A percentile compares a stretch with the other conserved stretches of the same genome.
These are phyloP conservation scores for Puccinia polysora DNA, from an alignment of 1,284 basidiomycete species.

Conservation along the genomic window DNA sequence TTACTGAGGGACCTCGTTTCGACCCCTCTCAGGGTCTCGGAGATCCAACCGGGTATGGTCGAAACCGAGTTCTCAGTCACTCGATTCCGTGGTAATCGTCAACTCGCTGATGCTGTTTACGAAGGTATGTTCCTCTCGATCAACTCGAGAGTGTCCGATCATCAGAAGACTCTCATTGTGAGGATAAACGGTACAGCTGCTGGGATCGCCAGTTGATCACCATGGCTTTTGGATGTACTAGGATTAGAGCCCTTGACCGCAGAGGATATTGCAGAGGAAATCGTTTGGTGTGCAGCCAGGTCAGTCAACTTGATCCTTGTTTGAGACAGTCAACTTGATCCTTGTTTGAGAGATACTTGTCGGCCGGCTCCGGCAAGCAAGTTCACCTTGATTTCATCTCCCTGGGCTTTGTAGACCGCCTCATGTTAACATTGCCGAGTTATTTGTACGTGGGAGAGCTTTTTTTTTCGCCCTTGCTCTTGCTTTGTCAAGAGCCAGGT, in stretches of 20 bases:
- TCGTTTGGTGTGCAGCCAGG: slow-evolving; percentile 87
- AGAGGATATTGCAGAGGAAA: slow-evolving; percentile 72
- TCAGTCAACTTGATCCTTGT: slow-evolving; percentile 6
- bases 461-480: background rate
- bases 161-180: too few relatives aligned
- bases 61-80: slow-evolving; percentile 74
- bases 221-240: slow-evolving; percentile 46
- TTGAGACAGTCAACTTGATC: background rate
- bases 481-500: background rate
- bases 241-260: slow-evolving; percentile 43
- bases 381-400: background rate
- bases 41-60: slow-evolving; percentile 67
- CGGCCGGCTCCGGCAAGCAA: background rate
- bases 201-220: too few relatives aligned
- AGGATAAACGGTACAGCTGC: too few relatives aligned
- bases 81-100: slow-evolving; percentile 76
- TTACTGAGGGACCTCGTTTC: slow-evolving; percentile 79
- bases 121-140: slow-evolving; percentile 62
- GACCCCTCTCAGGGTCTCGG: slow-evolving; percentile 82
- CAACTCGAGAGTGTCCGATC: too few relatives aligned
- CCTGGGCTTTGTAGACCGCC: slow-evolving; percentile 44
- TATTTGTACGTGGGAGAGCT: slow-evolving; percentile 23
- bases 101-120: slow-evolving; percentile 80
- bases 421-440: slow-evolving; percentile 53
- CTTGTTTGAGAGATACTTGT: background rate